Evolutionary conservation across 2,329 filamentous ascomycete genomes (phyloP).

Genomic region (Paecilomyces dactylethromorphus): DNA sequence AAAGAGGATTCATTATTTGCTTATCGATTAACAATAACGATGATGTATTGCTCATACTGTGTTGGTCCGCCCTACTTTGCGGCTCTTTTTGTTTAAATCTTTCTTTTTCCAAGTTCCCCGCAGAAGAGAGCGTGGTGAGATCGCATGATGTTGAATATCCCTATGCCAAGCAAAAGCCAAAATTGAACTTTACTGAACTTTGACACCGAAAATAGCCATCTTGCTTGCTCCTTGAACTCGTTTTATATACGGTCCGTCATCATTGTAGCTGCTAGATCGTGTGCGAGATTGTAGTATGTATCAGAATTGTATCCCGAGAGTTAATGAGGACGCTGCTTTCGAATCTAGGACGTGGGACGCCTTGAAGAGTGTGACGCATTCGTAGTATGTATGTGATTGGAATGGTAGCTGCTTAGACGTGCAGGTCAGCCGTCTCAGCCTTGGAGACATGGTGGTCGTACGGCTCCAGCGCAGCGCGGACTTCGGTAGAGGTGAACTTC

Average conservation of each 20-base stretch:
- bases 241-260: background rate
- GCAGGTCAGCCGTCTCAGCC: slow-evolving; percentile 32
- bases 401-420: slow-evolving; percentile 23
- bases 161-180: background rate
- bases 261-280: background rate
- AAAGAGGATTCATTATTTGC: background rate
- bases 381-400: background rate
- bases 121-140: background rate
- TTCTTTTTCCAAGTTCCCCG: background rate
- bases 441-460: slow-evolving; percentile 36
- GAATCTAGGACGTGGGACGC: background rate
- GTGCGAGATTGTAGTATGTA: background rate
- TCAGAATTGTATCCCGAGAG: background rate
- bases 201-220: background rate
- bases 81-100: background rate
- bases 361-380: background rate
- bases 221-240: background rate
- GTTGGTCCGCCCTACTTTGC: background rate
- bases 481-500: slow-evolving; percentile 46
- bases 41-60: background rate
- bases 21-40: background rate
- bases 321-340: background rate
- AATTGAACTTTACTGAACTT: background rate
- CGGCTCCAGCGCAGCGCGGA: slow-evolving; percentile 41
- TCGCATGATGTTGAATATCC: background rate